Evolutionary conservation across 371 early-diverging fungal genomes (phyloP), one percentile per base, ranked within the genome.

Genomic region (Conidiobolus incongruus): DNA sequence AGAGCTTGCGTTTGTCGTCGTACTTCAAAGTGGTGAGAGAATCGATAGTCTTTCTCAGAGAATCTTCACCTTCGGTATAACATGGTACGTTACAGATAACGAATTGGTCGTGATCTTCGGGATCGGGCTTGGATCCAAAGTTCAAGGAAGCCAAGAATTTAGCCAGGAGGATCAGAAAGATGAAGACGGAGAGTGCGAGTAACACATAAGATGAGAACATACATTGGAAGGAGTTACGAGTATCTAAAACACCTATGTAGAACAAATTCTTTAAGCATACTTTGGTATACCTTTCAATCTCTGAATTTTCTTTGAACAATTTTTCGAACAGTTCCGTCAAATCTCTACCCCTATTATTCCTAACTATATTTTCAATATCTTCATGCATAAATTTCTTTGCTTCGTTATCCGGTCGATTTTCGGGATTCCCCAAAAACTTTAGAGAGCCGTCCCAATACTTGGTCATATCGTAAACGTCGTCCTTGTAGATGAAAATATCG

Each of bases 51-150:
- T 74, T 62, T 39, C 70, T 68, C n/a, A 98, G 63, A 2, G 91
- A 90, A 22, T 86, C 89, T 52, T 81, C 80, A 40, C 80, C 91
- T 59, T 98, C 98, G 1, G 95, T 91, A 61, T 96, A 98, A 63
- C 95, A 95, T 11, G 99, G 93, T 16, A 79, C 83, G 53, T 89
- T 79, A 52, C 85, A 75, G 45, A 98, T 81, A 15, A 85, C 80
- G 60, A 95, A 95, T 59, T 82, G 80, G 48, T 85, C 81, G 30
- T 79, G 77, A 17, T 75, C 73, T 50, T 87, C 82, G 0, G 90
- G 87, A 1, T 77, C 75, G 4, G 72, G 69, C 11, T 52, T 51
- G 4, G 66, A 55, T 16, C 84, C 81, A 40, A 90, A 68, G 47
- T 83, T 89, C 54, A 91, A 58, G 2, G 92, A 91, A 7, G 89